Conservation (phyloP, 2,329 filamentous ascomycete genomes). For the Aspergillus sclerotialis region DNA sequence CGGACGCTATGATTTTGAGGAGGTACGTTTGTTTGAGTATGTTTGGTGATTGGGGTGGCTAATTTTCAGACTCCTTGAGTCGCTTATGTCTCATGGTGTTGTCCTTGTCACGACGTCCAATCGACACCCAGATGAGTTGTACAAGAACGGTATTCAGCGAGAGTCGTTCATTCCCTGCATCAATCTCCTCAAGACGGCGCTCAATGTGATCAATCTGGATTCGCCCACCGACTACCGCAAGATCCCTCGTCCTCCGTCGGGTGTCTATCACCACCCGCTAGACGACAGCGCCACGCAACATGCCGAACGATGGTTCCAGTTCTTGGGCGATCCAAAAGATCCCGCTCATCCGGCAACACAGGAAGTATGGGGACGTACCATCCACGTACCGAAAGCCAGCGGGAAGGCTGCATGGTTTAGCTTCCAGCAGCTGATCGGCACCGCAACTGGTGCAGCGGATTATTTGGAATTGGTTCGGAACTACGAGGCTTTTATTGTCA, state of each 20-base stretch:
- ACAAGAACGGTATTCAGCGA: conserved; percentile 96
- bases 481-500: conserved; percentile 90
- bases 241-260: conserved; percentile 84
- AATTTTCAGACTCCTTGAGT: conserved; percentile 65
- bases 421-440: conserved; percentile 84
- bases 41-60: conserved; percentile 3
- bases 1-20: conserved; percentile 95
- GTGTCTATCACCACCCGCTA: conserved; percentile 87
- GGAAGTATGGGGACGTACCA: conserved; percentile 85
- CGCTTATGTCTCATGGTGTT: conserved; percentile 92
- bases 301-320: conserved; percentile 91
- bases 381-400: conserved; percentile 78
- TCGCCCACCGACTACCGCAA: conserved; percentile 96
- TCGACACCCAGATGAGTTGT: conserved; percentile 89
- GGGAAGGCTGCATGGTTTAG: conserved; percentile 85
- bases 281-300: conserved; percentile 71
- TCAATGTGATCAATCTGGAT: conserved; percentile 90
- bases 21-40: conserved; percentile 40
- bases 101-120: conserved; percentile 95
- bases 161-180: conserved; percentile 95
- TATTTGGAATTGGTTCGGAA: conserved; percentile 85
- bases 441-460: conserved; percentile 85
- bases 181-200: conserved; percentile 73
- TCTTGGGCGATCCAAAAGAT: conserved; percentile 74
- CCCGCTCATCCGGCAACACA: conserved; percentile 74